phyloP scores from a whole-genome alignment of 164 flowering plant genomes.

The Sextonia rubra region DNA sequence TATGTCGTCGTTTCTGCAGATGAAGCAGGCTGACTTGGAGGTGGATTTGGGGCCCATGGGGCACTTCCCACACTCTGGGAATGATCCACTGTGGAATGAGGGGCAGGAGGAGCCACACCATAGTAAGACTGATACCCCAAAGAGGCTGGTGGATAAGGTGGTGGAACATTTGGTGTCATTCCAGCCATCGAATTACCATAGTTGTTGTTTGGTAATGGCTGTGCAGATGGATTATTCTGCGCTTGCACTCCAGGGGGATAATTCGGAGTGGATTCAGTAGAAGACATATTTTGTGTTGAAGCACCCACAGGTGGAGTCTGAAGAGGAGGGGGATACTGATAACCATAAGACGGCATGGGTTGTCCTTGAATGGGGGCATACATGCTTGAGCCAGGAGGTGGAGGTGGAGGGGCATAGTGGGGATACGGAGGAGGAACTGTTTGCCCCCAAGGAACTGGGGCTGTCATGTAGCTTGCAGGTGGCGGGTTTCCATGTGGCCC shows the following conservation, averaged over 20 bases:
- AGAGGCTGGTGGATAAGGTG: constrained; percentile 49
- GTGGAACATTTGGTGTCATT: constrained; percentile 47
- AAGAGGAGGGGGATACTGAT: constrained; percentile 55
- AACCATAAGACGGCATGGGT: constrained; percentile 56
- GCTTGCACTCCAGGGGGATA: constrained; percentile 64
- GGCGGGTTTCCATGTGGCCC: constrained; percentile 48
- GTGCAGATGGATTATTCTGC: constrained; percentile 32
- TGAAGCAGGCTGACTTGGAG: constrained; percentile 43
- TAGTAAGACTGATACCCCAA: constrained; percentile 62
- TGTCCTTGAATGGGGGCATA: constrained; percentile 60
- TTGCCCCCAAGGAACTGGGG: constrained; percentile 87
- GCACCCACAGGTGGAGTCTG: constrained; percentile 47
- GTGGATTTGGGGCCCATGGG: constrained; percentile 76
- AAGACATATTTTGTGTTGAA: constrained; percentile 36
- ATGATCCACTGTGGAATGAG: constrained; percentile 32
- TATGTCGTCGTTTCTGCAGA: constrained; percentile 43
- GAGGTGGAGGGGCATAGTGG: constrained; percentile 40
- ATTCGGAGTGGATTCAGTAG: constrained; percentile 54
- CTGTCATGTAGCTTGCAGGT: constrained; percentile 46
- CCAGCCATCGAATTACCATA: constrained; percentile 41
- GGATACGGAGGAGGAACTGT: constrained; percentile 55
- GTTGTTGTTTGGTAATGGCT: constrained; percentile 26
- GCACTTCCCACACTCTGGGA: constrained; percentile 41
- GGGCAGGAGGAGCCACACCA: constrained; percentile 41
- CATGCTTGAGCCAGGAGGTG: constrained; percentile 69